phyloP scores from a whole-genome alignment of 169 alveolate species.

The Plasmodium berghei region DNA sequence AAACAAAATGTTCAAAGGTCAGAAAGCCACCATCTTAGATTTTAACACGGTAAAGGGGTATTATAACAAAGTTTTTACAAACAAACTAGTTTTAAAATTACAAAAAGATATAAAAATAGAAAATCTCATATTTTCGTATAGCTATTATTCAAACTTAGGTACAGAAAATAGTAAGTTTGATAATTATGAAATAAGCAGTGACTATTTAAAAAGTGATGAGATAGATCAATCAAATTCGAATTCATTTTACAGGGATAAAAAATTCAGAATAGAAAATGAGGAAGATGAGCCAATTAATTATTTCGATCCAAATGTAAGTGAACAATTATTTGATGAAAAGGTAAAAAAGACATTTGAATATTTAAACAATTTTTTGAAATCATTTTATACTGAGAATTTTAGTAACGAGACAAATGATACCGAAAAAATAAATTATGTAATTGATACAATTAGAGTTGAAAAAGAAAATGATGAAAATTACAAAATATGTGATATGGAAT shows the following conservation, averaged over 20 bases:
- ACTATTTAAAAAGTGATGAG: slow-evolving; percentile 55
- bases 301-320: slow-evolving; percentile 42
- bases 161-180: slow-evolving; percentile 25
- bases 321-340: slow-evolving; percentile 58
- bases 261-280: slow-evolving; percentile 8
- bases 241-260: background rate
- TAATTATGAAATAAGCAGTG: slow-evolving; percentile 27
- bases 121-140: slow-evolving; percentile 51
- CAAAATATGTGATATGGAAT: slow-evolving; percentile 8
- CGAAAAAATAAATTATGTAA: slow-evolving; percentile 19
- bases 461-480: slow-evolving; percentile 16
- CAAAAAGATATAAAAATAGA: slow-evolving; percentile 62
- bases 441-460: slow-evolving; percentile 14
- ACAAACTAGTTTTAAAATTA: slow-evolving; percentile 12
- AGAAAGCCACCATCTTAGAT: slow-evolving; percentile 12
- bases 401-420: slow-evolving; percentile 7
- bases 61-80: slow-evolving; percentile 65
- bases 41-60: slow-evolving; percentile 48
- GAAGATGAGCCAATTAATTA: slow-evolving; percentile 35
- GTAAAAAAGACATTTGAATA: slow-evolving; percentile 51
- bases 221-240: background rate
- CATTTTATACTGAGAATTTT: slow-evolving; percentile 22
- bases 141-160: slow-evolving; percentile 28
- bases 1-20: background rate
- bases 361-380: slow-evolving; percentile 51